Percentiles rank a stretch among this genome's conserved stretches.
phyloP scores from a whole-genome alignment of 1,284 basidiomycete species.

The Leccinum solheimii region DNA sequence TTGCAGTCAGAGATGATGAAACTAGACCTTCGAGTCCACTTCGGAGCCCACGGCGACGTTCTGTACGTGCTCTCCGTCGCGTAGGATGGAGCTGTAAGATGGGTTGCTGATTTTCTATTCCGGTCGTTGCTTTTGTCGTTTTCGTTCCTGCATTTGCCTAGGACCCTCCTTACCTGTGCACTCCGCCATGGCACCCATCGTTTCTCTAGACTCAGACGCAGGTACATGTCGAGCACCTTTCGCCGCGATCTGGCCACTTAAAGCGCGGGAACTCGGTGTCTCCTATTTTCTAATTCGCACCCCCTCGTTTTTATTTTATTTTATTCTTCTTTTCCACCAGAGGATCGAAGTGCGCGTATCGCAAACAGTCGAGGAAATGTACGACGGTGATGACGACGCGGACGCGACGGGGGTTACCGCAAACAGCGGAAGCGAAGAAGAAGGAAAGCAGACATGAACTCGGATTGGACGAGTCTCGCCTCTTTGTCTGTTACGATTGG shows the following conservation, averaged over 20 bases:
- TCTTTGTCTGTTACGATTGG: background rate
- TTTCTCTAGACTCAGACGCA: background rate
- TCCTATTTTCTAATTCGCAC: background rate
- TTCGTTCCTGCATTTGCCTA: background rate
- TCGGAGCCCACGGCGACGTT: background rate
- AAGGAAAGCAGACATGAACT: background rate
- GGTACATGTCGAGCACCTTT: background rate
- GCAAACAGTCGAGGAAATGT: background rate
- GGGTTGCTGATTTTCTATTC: background rate
- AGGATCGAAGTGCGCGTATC: background rate
- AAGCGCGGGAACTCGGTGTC: conserved; percentile 11
- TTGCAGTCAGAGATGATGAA: background rate
- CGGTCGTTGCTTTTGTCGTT: background rate
- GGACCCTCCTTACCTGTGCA: background rate
- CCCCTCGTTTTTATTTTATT: background rate
- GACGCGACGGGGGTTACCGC: background rate
- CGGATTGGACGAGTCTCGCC: background rate
- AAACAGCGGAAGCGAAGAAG: background rate
- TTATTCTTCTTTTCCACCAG: background rate
- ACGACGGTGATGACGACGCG: background rate
- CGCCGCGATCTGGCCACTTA: background rate
- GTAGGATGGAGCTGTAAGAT: background rate
- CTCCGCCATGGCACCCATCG: background rate
- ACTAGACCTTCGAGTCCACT: background rate
- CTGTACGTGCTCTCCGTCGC: conserved; percentile 6